Evolutionary conservation across 2,329 filamentous ascomycete genomes (phyloP).

Genomic region (Monilinia aucupariae): DNA sequence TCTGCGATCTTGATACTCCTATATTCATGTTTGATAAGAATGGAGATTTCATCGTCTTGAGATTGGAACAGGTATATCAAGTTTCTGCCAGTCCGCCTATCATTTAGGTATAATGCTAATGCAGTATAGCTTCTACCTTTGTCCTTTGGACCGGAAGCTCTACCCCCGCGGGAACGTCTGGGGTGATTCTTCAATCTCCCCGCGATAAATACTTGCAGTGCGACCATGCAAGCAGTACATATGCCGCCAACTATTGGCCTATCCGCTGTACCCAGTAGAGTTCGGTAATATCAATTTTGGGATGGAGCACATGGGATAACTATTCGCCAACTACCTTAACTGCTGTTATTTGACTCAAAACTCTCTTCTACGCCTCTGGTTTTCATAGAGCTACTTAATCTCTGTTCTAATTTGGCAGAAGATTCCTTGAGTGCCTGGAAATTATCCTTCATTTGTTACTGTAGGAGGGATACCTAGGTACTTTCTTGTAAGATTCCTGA

Average conservation of each 20-base stretch:
- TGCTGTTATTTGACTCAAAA: neutral
- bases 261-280: neutral
- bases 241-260: neutral
- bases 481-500: neutral
- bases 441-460: neutral
- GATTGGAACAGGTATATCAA: constrained; percentile 52
- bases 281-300: neutral
- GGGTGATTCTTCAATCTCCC: neutral
- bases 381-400: neutral
- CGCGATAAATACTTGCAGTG: neutral
- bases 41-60: constrained; percentile 64
- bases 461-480: neutral
- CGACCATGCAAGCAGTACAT: neutral
- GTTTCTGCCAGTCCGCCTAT: neutral
- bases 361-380: neutral
- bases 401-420: neutral
- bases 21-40: constrained; percentile 91
- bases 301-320: neutral
- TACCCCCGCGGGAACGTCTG: neutral
- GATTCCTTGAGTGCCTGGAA: neutral
- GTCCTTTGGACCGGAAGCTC: constrained; percentile 15
- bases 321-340: neutral
- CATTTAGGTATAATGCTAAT: neutral
- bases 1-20: constrained; percentile 62
- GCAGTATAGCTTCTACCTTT: neutral